Conservation (phyloP, 495 filamentous ascomycete species). For the Penicillium odoratum region DNA sequence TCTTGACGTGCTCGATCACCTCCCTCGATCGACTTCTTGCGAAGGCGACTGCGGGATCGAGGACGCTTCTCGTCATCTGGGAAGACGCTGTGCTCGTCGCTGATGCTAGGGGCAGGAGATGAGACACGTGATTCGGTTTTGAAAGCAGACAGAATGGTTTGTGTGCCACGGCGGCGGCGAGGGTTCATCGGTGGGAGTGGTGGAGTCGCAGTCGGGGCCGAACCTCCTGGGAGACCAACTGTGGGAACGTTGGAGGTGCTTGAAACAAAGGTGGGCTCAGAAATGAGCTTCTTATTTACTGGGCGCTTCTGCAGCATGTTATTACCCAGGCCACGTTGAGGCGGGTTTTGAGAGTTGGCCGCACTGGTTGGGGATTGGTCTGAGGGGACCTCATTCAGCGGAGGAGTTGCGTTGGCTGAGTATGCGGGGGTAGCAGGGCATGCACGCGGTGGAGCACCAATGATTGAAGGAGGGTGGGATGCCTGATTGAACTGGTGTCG, state of each 20-base stretch:
- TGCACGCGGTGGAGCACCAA: conserved; percentile 52
- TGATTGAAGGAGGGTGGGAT: conserved; percentile 37
- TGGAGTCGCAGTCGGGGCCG: conserved; percentile 44
- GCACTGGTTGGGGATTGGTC: conserved; percentile 29
- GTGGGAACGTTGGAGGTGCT: conserved; percentile 72
- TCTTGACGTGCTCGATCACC: conserved; percentile 44
- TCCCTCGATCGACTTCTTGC: conserved; percentile 54
- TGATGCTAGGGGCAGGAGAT: conserved; percentile 28
- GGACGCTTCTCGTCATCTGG: conserved; percentile 53
- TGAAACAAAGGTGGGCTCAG: conserved; percentile 79
- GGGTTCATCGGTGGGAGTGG: conserved; percentile 73
- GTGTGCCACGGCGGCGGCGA: conserved; percentile 59
- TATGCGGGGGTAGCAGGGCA: conserved; percentile 52
- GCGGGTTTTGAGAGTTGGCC: conserved; percentile 16
- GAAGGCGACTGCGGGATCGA: conserved; percentile 47
- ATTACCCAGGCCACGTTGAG: conserved; percentile 34
- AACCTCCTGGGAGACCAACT: conserved; percentile 56
- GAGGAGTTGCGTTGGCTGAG: conserved; percentile 57
- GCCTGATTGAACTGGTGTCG: conserved; percentile 33
- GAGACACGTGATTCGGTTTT: conserved; percentile 35
- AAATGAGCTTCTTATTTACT: conserved; percentile 75
- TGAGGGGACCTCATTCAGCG: conserved; percentile 42
- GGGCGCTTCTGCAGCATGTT: conserved; percentile 55
- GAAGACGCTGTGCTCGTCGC: conserved; percentile 50
- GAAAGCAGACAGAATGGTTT: conserved; percentile 54